Evolutionary conservation across 1,139 yeast species (phyloP).

Genomic region (Lodderomyces margitis): DNA sequence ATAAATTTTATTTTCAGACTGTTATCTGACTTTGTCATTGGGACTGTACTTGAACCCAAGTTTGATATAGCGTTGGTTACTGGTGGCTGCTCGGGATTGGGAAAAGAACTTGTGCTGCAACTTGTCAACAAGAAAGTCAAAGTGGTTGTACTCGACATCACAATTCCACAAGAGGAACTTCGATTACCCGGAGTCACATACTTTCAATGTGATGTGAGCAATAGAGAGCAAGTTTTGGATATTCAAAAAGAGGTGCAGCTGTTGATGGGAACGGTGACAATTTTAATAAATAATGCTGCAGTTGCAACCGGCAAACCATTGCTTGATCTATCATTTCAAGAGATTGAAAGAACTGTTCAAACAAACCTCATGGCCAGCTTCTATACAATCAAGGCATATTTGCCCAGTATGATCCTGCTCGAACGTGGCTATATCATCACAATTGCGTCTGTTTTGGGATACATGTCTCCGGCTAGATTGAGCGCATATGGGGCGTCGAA

Average conservation of each 20-base stretch:
- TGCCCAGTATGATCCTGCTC: conserved; percentile 66
- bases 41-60: conserved; percentile 48
- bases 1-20: conserved; percentile 30
- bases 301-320: conserved; percentile 60
- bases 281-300: conserved; percentile 84
- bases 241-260: conserved; percentile 35
- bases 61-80: conserved; percentile 71
- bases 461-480: conserved; percentile 77
- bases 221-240: conserved; percentile 38
- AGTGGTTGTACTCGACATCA: conserved; percentile 66
- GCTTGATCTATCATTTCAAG: conserved; percentile 50
- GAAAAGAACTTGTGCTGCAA: conserved; percentile 53
- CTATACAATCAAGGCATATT: conserved; percentile 63
- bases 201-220: conserved; percentile 68
- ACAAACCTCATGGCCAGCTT: conserved; percentile 72
- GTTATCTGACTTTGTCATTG: conserved; percentile 40
- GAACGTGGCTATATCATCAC: conserved; percentile 77
- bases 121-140: conserved; percentile 42
- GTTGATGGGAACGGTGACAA: conserved; percentile 59
- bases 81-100: conserved; percentile 81
- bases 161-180: conserved; percentile 34
- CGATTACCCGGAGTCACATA: conserved; percentile 47
- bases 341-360: conserved; percentile 58
- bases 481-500: conserved; percentile 89
- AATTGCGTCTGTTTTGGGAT: conserved; percentile 80